Evolutionary conservation across 129 eudicot species (phyloP).

Genomic region (Flaveria robusta): DNA sequence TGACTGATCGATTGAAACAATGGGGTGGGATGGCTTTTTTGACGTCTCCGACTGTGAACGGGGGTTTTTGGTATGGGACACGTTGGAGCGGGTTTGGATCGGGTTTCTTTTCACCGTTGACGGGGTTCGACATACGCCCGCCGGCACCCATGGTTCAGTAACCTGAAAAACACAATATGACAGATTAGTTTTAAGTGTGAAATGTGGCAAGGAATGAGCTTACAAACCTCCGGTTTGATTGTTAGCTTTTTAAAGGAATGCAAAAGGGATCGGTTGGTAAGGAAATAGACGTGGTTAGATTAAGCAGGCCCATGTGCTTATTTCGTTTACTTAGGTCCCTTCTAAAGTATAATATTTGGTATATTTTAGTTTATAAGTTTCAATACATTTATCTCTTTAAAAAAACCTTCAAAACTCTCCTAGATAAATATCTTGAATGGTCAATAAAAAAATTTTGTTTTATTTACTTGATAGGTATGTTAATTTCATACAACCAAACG

Average conservation of each 20-base stretch:
- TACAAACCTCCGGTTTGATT: not conserved
- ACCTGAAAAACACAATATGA: conserved; percentile 29
- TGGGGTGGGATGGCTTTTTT: conserved; percentile 72
- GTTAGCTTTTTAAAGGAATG: not conserved
- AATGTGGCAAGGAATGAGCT: not conserved
- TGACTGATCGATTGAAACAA: conserved; percentile 59
- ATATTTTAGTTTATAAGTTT: too few relatives aligned
- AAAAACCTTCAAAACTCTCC: too few relatives aligned
- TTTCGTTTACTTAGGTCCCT: too few relatives aligned
- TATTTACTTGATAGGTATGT: too few relatives aligned
- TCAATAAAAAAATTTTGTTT: too few relatives aligned
- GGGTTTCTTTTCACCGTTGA: conserved; percentile 40
- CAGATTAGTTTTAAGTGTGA: not conserved
- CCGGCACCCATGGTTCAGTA: conserved; percentile 69
- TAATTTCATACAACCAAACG: too few relatives aligned
- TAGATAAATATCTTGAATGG: too few relatives aligned
- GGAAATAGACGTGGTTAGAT: conserved; percentile 5
- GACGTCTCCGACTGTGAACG: conserved; percentile 58
- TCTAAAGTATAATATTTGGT: too few relatives aligned
- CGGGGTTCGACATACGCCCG: conserved; percentile 51
- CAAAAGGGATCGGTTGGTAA: not conserved
- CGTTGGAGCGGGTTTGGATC: conserved; percentile 42
- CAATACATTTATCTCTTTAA: too few relatives aligned
- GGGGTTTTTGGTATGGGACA: conserved; percentile 53
- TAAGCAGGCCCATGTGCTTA: conserved; percentile 11